Evolutionary conservation across 1,284 basidiomycete genomes (phyloP), one percentile per base, ranked within the genome.

Genomic region (Ganoderma sinense): DNA sequence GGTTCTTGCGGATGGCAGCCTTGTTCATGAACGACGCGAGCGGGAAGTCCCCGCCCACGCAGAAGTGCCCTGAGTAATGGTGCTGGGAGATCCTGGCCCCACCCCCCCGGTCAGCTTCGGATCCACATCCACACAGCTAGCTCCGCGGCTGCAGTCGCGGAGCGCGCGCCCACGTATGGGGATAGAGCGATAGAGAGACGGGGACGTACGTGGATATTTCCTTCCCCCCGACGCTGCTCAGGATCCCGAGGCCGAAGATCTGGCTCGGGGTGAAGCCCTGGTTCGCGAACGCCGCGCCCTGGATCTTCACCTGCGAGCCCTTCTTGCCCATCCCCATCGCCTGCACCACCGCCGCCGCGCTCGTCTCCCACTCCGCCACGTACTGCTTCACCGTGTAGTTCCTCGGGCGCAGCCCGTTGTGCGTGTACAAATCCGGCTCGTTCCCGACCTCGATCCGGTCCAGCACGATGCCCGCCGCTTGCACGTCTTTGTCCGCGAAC

Each of bases 21-120:
- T 92, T 91, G 66, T 83, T 85, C 88, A 91, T 91, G 66, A 92
- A 81, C 71, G 89, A 87, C 68, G 86, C 83, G 23, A 91, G 77
- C 39, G 86, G 75, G 33, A 84, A 84, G 61, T 82, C 82, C 67
- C 78, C 84, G 26, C 88, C 90, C 26, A 78, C 74, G 73, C 88
- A 88, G 76, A 88, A 90, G 5, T 84, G 82, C 39, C 88, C 87
- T n/a, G 85, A 87, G 74, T 91, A 91, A 55, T 83, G 84, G 74
- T 91, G 89, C 74, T 91, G 87, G 6, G 89, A 90, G 69, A 90
- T 87, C 2, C 89, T 90, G 76, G 6, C 33, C 56, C 67, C 59
- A 23, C 20, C 8, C 11, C 39, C 7, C 7, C 33, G 13, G 31
- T 71, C 60, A 67, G 62, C 48, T 26, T 51, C 48, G 48, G 36